Percentiles rank a stretch among this genome's conserved stretches.
phyloP scores from a whole-genome alignment of 257 asterid genomes.

The Rauvolfia tetraphylla region DNA sequence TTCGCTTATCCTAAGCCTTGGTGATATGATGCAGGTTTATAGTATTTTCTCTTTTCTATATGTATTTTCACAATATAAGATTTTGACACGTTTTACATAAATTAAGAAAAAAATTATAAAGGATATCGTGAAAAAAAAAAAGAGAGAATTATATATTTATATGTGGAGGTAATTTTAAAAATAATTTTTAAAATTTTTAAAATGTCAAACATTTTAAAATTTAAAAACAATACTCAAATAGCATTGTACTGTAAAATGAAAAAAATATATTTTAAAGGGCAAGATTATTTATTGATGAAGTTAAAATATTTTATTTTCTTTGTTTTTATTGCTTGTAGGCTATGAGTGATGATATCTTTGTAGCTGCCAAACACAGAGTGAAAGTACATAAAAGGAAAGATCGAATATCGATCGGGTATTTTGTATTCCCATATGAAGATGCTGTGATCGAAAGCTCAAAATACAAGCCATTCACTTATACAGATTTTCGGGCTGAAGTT shows the following conservation, averaged over 20 bases:
- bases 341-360: slow-evolving; percentile 54
- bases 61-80: not conserved
- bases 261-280: too few species aligned
- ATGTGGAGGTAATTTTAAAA: too few species aligned
- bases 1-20: slow-evolving; percentile 69
- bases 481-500: slow-evolving; percentile 61
- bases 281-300: too few species aligned
- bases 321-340: slow-evolving; percentile 33
- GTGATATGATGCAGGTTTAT: slow-evolving; percentile 81
- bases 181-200: too few species aligned
- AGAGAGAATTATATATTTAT: too few species aligned
- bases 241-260: too few species aligned
- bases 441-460: slow-evolving; percentile 62
- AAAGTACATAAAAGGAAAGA: slow-evolving; percentile 52
- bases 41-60: too few species aligned
- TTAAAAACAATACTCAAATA: too few species aligned
- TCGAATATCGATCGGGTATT: slow-evolving; percentile 74
- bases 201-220: too few species aligned
- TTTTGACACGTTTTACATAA: too few species aligned
- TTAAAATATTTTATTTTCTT: not conserved
- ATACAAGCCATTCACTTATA: slow-evolving; percentile 66
- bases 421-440: slow-evolving; percentile 62
- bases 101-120: too few species aligned
- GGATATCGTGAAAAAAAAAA: too few species aligned
- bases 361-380: slow-evolving; percentile 72